Conservation (phyloP, 2,329 filamentous ascomycete species). For the Colletotrichum eleusines region DNA sequence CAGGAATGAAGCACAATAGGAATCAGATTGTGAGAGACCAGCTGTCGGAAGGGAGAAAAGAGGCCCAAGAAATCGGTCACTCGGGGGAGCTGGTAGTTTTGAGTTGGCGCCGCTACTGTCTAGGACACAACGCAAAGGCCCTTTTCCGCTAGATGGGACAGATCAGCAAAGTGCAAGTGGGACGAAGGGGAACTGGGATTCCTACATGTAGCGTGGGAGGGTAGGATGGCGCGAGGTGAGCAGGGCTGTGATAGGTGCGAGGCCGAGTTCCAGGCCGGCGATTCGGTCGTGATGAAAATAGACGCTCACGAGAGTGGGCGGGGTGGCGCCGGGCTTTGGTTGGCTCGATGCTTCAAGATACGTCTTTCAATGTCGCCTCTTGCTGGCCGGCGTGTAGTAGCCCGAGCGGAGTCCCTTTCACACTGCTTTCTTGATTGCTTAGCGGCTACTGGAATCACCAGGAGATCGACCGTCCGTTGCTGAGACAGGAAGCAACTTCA, state of each 20-base stretch:
- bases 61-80: conserved; percentile 50
- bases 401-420: conserved; percentile 6
- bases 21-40: conserved; percentile 64
- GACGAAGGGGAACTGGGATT: conserved; percentile 52
- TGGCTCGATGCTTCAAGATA: conserved; percentile 41
- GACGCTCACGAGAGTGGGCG: conserved; percentile 55
- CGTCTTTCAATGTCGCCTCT: conserved; percentile 21
- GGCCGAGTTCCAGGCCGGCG: conserved; percentile 55
- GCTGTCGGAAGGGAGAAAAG: conserved; percentile 63
- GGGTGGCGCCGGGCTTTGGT: conserved; percentile 51
- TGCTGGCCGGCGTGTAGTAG: conserved; percentile 25
- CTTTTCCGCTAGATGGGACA: conserved; percentile 52
- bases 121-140: conserved; percentile 25
- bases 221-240: conserved; percentile 43
- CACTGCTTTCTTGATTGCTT: conserved; percentile 3
- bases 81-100: conserved; percentile 64
- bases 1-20: conserved; percentile 53
- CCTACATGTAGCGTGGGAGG: conserved; percentile 46
- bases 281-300: conserved; percentile 56
- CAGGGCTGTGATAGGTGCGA: conserved; percentile 59
- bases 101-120: conserved; percentile 56
- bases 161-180: conserved; percentile 51
- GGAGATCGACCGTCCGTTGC: not conserved
- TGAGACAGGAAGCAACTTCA: not conserved
- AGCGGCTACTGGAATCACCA: conserved; percentile 5